Evolutionary conservation across 305 asterid species (phyloP), one percentile per base, ranked within the genome.

Genomic region (Solanum hybrid): DNA sequence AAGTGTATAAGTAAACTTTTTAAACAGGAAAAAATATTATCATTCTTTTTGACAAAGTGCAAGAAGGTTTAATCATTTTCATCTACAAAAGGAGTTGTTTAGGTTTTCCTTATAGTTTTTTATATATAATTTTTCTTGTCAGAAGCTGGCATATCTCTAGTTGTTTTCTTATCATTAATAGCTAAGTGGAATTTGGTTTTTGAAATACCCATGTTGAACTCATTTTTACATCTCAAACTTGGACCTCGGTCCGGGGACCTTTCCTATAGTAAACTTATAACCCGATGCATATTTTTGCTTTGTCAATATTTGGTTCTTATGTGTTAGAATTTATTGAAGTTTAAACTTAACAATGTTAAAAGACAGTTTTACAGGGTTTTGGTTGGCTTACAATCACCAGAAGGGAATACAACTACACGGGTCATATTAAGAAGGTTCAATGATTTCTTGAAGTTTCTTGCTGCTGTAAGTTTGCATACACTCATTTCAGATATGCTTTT

Each of bases 291-390:
- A 57, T 57, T 57, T 36, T 82, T 31, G 46, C 71, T 67, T 28
- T 86, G 10, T 78, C 78, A 74, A 86, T 89, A 77, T 87, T 89
- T 61, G 57, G n/a, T 85, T 57, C n/a, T 31, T 85, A 31, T 57
- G 76, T 85, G 46, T 57, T 85, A 12, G 42, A 24, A 20, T 31
- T 31, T 85, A 31, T 85, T 51, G 42, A 85, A 61, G 88, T 75
- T 42, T 28, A 46, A 81, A 88, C 91, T 91, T 94, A 90, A 94
- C 94, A 89, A 91, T 92, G 90, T 90, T 87, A 90, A 87, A 90
- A 91, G 95, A 93, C 98, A 97, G 99, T 98, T 95, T 93, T 98
- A 97, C 96, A 97, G 99, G 98, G 97, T 98, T 91, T 94, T 95
- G 91, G 96, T 98, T 31, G 99, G 99, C 88, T n/a, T 96, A 90